A percentile compares a stretch with the other conserved stretches of the same genome.
phyloP scores from a whole-genome alignment of 179 eudicot genomes.

The Sideroxylon spinosum region DNA sequence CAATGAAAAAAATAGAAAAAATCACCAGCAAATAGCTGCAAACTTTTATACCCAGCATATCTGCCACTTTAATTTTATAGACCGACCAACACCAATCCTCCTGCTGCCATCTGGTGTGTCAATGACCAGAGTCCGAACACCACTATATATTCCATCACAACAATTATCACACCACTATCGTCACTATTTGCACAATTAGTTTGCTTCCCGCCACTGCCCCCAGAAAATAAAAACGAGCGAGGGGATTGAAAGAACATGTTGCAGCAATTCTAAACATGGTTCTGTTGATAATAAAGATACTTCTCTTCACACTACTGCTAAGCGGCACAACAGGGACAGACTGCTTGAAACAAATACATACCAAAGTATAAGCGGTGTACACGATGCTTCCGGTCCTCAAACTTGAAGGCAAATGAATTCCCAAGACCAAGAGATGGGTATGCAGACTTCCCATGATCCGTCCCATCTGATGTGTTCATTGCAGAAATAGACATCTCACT shows the following conservation, averaged over 20 bases:
- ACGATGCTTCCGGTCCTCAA: conserved; percentile 70
- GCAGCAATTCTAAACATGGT: background rate
- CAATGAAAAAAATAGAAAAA: background rate
- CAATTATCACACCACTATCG: background rate
- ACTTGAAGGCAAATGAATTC: conserved; percentile 71
- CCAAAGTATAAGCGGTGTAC: conserved; percentile 84
- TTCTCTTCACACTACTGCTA: background rate
- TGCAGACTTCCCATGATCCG: conserved; percentile 46
- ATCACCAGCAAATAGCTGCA: too few relatives aligned
- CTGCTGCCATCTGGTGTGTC: background rate
- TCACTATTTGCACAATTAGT: background rate
- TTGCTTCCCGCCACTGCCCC: background rate
- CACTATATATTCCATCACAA: background rate
- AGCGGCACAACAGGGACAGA: background rate
- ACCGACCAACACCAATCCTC: background rate
- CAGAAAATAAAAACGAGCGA: background rate
- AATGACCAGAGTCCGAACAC: conserved; percentile 8
- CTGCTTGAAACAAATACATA: conserved; percentile 30
- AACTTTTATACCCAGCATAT: too few relatives aligned
- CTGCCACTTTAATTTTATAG: too few relatives aligned
- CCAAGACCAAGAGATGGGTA: conserved; percentile 90
- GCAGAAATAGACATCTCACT: conserved; percentile 92
- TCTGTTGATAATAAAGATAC: background rate
- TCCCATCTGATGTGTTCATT: conserved; percentile 52
- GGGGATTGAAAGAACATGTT: background rate